Base-by-base conservation (phyloP, 148 eudicot genomes). In the Oxyria digyna region DNA sequence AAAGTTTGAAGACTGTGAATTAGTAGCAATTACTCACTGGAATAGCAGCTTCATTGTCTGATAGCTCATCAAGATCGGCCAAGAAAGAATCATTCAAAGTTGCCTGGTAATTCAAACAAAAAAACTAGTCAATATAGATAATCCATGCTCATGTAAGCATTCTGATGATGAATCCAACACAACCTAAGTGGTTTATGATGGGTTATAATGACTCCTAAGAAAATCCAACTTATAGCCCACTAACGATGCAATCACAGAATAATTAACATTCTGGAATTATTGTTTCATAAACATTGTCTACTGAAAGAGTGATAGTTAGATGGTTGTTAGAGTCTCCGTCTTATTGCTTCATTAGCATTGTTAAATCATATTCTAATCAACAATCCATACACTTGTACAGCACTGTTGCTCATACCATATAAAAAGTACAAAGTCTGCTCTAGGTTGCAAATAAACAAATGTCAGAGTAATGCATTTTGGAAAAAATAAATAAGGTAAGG, bases 61-160 rank as follows among this genome's bases (percentile, higher is more conserved):
- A 93, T 71, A 93, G 83, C 11, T 93, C 98, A 67, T 93, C 98
- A 9, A 93, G 95, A 81, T 93, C 98, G 1, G 98, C 98, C 74
- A 93, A 74, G 78, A 93, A 93, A 24, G 98, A 89, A 88, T 93
- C 98, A 65, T 85, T 85, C 65, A 93, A 84, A 66, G 96, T 87
- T 63, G 98, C 92, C 98, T 93, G 84, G 18, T 76, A 72, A 46
- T 62, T 63, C 10, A 76, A 31, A 14, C 27, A 12, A 42, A 50
- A 33, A 32, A n/a, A n/a, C n/a, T 14, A 27, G 65, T 29, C 38
- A 59, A 46, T 46, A 46, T n/a, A n/a, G n/a, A n/a, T n/a, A n/a
- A n/a, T n/a, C n/a, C n/a, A n/a, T n/a, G n/a, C n/a, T n/a, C n/a
- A n/a, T n/a, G n/a, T n/a, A n/a, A n/a, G n/a, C n/a, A n/a, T n/a